Percentiles rank a stretch among this genome's conserved stretches.
Evolutionary conservation across 768 basidiomycete species (phyloP).

Genomic region (Antrodiella citrinella): DNA sequence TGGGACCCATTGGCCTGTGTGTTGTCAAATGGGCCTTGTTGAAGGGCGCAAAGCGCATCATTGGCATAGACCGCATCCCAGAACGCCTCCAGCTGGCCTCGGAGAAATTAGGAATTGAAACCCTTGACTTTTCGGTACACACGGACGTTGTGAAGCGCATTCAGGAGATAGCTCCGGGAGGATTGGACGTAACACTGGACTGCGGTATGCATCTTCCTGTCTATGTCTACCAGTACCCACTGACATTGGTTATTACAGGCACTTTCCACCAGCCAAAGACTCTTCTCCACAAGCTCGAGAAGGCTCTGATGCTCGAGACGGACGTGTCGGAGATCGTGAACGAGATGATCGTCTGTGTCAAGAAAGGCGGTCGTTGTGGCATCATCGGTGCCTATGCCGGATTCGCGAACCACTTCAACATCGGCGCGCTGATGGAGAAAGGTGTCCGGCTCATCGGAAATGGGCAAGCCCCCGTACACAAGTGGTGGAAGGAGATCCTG

Average conservation of each 20-base stretch:
- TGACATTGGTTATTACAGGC: slow-evolving; percentile 14
- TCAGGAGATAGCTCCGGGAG: slow-evolving; percentile 52
- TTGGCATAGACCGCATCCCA: slow-evolving; percentile 59
- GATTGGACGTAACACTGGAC: slow-evolving; percentile 58
- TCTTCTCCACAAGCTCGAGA: slow-evolving; percentile 57
- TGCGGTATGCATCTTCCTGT: slow-evolving; percentile 23
- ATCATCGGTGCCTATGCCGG: slow-evolving; percentile 65
- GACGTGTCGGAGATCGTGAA: slow-evolving; percentile 61
- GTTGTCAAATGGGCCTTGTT: slow-evolving; percentile 52
- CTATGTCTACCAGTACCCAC: slow-evolving; percentile 16
- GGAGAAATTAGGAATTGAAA: slow-evolving; percentile 40
- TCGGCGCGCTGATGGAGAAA: slow-evolving; percentile 75
- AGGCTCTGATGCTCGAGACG: slow-evolving; percentile 66
- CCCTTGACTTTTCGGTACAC: slow-evolving; percentile 48
- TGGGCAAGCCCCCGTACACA: slow-evolving; percentile 69
- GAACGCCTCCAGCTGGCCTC: slow-evolving; percentile 40
- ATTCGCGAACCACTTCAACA: slow-evolving; percentile 58
- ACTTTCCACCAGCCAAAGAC: slow-evolving; percentile 70
- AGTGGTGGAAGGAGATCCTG: slow-evolving; percentile 66
- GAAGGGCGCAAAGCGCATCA: slow-evolving; percentile 63
- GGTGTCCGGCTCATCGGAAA: slow-evolving; percentile 65
- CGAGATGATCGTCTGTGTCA: slow-evolving; percentile 35
- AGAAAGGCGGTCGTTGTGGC: slow-evolving; percentile 49
- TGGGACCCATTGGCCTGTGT: slow-evolving; percentile 62
- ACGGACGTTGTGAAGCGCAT: slow-evolving; percentile 44